A percentile compares a stretch with the other conserved stretches of the same genome.
Conservation (phyloP, 331 rosid genomes). For the Spiraea crenata region DNA sequence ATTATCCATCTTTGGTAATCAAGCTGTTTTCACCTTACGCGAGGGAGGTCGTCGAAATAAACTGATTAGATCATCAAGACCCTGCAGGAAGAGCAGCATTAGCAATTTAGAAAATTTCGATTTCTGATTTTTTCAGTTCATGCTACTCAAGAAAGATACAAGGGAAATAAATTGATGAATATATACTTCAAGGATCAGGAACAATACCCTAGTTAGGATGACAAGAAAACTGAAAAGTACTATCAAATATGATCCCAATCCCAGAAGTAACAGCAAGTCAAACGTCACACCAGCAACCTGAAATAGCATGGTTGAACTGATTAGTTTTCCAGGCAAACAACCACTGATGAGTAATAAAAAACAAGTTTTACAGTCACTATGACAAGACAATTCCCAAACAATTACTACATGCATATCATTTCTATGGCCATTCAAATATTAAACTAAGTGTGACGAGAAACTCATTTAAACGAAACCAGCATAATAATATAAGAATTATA, state of each 20-base stretch:
- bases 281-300: slow-evolving; percentile 99
- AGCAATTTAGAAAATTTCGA: slow-evolving; percentile 2
- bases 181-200: slow-evolving; percentile 6
- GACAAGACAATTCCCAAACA: neutral
- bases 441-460: neutral
- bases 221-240: slow-evolving; percentile 94
- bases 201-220: slow-evolving; percentile 89
- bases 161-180: neutral
- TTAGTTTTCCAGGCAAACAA: slow-evolving; percentile 20
- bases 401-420: neutral
- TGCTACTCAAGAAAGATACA: neutral
- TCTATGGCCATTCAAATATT: neutral
- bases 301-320: slow-evolving; percentile 18
- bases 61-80: slow-evolving; percentile 95
- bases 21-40: slow-evolving; percentile 88
- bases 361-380: neutral
- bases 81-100: slow-evolving; percentile 51
- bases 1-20: slow-evolving; percentile 28
- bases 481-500: neutral
- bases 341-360: too few species aligned
- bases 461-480: neutral
- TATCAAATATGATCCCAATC: slow-evolving; percentile 87
- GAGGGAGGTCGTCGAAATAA: slow-evolving; percentile 92
- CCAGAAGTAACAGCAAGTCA: slow-evolving; percentile 92
- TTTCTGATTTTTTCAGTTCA: neutral